Percentiles rank a stretch among this genome's conserved stretches.
These are phyloP conservation scores for Strobilomyces echinocephalus DNA, from an alignment of 768 basidiomycete genomes.

Conservation along the genomic window DNA sequence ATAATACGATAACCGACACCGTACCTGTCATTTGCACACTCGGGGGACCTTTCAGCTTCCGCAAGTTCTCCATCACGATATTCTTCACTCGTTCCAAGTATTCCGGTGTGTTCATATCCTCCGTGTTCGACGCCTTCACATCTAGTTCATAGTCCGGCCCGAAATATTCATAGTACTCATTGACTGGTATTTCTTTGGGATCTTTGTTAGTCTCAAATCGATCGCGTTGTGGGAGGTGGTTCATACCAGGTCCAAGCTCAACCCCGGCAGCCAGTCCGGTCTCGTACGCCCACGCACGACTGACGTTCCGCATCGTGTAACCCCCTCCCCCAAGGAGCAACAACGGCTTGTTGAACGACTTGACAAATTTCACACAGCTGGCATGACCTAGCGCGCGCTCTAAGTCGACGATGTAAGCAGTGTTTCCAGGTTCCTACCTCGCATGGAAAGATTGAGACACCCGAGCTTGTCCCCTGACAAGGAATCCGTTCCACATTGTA, in stretches of 20 bases:
- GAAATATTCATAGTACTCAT: constrained; percentile 99
- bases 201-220: constrained; percentile 2
- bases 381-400: constrained; percentile 67
- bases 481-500: constrained; percentile 98
- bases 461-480: constrained; percentile 95
- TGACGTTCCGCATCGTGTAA: constrained; percentile 97
- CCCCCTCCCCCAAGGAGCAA: constrained; percentile 94
- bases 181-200: constrained; percentile 85
- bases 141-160: constrained; percentile 96
- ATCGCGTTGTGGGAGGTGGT: background rate
- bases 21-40: constrained; percentile 87
- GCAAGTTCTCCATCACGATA: constrained; percentile 87
- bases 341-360: constrained; percentile 92
- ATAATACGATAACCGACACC: constrained; percentile 9
- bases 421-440: constrained; percentile 42
- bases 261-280: constrained; percentile 98
- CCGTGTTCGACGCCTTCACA: constrained; percentile 90
- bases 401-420: background rate
- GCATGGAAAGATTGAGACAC: constrained; percentile 94
- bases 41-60: constrained; percentile 83
- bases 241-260: constrained; percentile 76
- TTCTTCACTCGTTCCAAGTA: constrained; percentile 92
- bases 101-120: constrained; percentile 88
- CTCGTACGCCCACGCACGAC: constrained; percentile 96
- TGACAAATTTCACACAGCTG: constrained; percentile 95